phyloP scores from a whole-genome alignment of 163 green algal genomes.

The Scenedesmus sp. region DNA sequence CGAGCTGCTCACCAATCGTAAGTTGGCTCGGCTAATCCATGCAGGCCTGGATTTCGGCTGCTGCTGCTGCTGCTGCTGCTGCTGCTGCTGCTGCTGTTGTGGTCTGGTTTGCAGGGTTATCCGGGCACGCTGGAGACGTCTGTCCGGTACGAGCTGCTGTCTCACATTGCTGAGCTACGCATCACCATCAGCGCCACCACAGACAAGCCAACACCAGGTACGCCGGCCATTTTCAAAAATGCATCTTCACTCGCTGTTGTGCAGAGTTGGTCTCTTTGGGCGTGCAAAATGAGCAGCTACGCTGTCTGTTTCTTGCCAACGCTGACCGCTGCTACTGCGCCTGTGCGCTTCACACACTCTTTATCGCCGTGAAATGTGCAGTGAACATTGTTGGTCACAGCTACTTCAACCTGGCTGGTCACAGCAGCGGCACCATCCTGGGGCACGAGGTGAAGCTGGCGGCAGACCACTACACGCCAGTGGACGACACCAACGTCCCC shows the following conservation, averaged over 20 bases:
- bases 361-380: slow-evolving; percentile 12
- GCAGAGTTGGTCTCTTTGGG: too few relatives aligned
- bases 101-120: slow-evolving; percentile 65
- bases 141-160: slow-evolving; percentile 70
- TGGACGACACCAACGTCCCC: slow-evolving; percentile 60
- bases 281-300: background rate
- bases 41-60: too few relatives aligned
- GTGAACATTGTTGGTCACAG: slow-evolving; percentile 75
- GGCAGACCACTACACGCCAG: slow-evolving; percentile 75
- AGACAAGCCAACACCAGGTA: slow-evolving; percentile 67
- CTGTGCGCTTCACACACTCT: background rate
- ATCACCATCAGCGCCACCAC: slow-evolving; percentile 63
- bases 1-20: too few relatives aligned
- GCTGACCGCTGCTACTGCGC: background rate
- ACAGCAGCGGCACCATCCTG: slow-evolving; percentile 64
- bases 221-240: background rate
- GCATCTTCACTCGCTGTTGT: too few relatives aligned
- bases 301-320: background rate
- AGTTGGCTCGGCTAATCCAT: too few relatives aligned
- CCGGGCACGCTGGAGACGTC: slow-evolving; percentile 64
- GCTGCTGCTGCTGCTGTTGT: slow-evolving; percentile 14
- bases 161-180: slow-evolving; percentile 56
- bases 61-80: background rate
- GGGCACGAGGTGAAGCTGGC: slow-evolving; percentile 57
- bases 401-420: slow-evolving; percentile 81